Evolutionary conservation across 2,329 filamentous ascomycete species (phyloP), one percentile per base, ranked within the genome.

Genomic region (Aspergillus pseudoviridinutans): DNA sequence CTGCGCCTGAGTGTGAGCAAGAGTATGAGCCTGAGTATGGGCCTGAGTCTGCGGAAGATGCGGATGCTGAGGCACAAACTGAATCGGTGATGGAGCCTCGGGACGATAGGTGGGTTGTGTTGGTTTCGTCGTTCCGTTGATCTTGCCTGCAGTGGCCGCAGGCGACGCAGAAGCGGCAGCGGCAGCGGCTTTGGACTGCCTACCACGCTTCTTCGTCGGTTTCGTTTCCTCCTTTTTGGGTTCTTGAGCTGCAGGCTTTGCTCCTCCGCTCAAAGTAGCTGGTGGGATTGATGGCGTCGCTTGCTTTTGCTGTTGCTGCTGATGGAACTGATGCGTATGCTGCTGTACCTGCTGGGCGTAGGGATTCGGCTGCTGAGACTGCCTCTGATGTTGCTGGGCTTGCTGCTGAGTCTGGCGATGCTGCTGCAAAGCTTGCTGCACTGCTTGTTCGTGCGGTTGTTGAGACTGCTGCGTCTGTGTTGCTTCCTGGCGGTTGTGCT

Each of bases 271-370:
- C 41, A 51, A 17, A 38, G 58, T 14, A 20, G 35, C 24, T 41
- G 56, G 12, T 41, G 24, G 20, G 14, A 47, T 47, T 14, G 44
- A 47, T 6, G 44, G 50, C 47, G 55, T 56, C 14, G 20, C 32
- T 29, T 58, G 58, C 20, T 22, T 14, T 44, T 56, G 55, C 5
- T 58, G 56, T 25, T 20, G 35, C 29, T 55, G 58, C n/a, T 54
- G 57, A 41, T 66, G 64, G 41, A 59, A 57, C 52, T 66, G 63
- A 27, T 66, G 59, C 10, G 44, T 24, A 24, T 46, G 41, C 12
- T 47, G 44, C 14, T 47, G 44, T 4, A 22, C 22, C 24, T 47
- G 44, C 22, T 47, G 44, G 27, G n/a, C 10, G 22, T 27, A 27
- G 5, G 4, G 14, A 25, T 12, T 47, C 10, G 22, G 24, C 22